These are phyloP conservation scores for Przewalskia tangutica DNA, from an alignment of 257 asterid genomes.

Conservation along the genomic window DNA sequence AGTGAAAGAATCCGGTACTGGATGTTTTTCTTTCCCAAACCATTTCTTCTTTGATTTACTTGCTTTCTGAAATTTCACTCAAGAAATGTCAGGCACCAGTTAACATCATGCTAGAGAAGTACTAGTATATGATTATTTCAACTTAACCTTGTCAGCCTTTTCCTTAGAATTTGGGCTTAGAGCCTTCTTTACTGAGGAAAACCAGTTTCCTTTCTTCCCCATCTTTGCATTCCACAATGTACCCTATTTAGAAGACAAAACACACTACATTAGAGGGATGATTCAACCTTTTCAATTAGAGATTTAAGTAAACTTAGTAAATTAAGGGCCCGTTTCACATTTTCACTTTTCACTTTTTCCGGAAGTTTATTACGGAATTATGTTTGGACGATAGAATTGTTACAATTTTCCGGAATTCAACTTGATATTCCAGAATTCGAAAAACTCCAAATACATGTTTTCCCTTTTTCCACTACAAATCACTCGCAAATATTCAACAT, in stretches of 20 bases:
- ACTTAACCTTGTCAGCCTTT: conserved; percentile 39
- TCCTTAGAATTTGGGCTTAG: conserved; percentile 58
- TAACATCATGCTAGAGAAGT: not conserved
- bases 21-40: conserved; percentile 39
- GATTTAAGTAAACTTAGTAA: not conserved
- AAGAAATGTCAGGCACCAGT: not conserved
- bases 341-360: too few relatives aligned
- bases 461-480: too few relatives aligned
- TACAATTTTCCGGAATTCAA: too few relatives aligned
- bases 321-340: not conserved
- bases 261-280: not conserved
- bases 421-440: too few relatives aligned
- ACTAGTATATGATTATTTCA: not conserved
- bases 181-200: conserved; percentile 79
- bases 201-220: conserved; percentile 89
- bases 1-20: conserved; percentile 27
- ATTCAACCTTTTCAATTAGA: not conserved
- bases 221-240: conserved; percentile 42
- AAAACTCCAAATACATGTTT: too few relatives aligned
- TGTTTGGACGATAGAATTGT: too few relatives aligned
- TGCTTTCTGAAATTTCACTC: conserved; percentile 35
- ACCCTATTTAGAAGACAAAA: conserved; percentile 9
- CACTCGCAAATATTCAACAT: too few relatives aligned
- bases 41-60: conserved; percentile 32
- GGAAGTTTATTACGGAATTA: too few relatives aligned